A percentile compares a stretch with the other conserved stretches of the same genome.
phyloP scores from a whole-genome alignment of 2,329 filamentous ascomycete genomes.

The Akanthomyces lecanii region DNA sequence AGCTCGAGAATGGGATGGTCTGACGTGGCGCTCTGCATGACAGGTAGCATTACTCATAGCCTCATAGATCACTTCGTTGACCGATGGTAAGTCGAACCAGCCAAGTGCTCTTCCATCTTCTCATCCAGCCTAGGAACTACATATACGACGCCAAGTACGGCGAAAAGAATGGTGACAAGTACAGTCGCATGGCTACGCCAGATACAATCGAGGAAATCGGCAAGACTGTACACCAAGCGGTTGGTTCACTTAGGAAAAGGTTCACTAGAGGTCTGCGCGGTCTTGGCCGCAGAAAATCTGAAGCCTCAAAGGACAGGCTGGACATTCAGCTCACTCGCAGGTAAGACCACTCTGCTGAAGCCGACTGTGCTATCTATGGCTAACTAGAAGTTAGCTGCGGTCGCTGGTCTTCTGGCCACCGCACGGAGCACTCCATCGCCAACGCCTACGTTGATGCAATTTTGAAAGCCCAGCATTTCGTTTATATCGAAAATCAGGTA shows the following conservation, averaged over 20 bases:
- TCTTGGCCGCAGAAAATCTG: slow-evolving; percentile 34
- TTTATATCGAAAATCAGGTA: slow-evolving; percentile 75
- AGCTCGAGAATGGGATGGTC: slow-evolving; percentile 91
- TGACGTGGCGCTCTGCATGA: slow-evolving; percentile 74
- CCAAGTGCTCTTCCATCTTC: slow-evolving; percentile 16
- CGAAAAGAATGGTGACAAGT: slow-evolving; percentile 28
- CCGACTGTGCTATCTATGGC: background rate
- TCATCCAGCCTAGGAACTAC: slow-evolving; percentile 57
- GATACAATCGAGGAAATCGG: slow-evolving; percentile 4
- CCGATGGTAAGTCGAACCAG: slow-evolving; percentile 55
- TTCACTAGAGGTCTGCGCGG: slow-evolving; percentile 37
- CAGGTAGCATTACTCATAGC: slow-evolving; percentile 70
- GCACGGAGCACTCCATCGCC: slow-evolving; percentile 70
- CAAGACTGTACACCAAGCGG: slow-evolving; percentile 25
- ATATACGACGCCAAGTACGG: slow-evolving; percentile 80
- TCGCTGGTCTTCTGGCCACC: slow-evolving; percentile 49
- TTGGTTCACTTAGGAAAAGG: slow-evolving; percentile 43
- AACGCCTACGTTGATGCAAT: slow-evolving; percentile 79
- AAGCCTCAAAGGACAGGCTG: slow-evolving; percentile 24
- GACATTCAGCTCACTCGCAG: slow-evolving; percentile 51
- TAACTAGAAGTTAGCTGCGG: slow-evolving; percentile 34
- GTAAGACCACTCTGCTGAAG: slow-evolving; percentile 25
- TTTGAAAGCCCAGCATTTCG: slow-evolving; percentile 62
- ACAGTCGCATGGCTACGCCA: slow-evolving; percentile 18
- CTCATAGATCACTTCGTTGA: slow-evolving; percentile 75